phyloP scores from a whole-genome alignment of 2,329 filamentous ascomycete genomes.

The Colletotrichum sp. region DNA sequence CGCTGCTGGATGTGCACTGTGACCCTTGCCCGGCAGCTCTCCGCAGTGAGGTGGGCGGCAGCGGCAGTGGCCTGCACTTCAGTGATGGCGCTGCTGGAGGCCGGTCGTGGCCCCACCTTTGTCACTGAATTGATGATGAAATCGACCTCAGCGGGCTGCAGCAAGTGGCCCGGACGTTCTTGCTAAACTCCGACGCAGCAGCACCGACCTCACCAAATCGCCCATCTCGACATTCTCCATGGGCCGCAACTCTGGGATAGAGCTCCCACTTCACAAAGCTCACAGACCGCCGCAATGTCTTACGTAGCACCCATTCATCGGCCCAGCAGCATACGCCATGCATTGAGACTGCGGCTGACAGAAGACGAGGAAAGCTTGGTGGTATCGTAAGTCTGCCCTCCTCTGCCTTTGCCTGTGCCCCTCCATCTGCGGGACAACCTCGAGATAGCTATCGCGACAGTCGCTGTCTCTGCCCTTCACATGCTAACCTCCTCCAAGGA shows the following conservation, averaged over 20 bases:
- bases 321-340: constrained; percentile 90
- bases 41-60: not conserved
- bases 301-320: constrained; percentile 94
- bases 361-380: constrained; percentile 73
- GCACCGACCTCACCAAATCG: not conserved
- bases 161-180: constrained; percentile 4
- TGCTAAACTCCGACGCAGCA: constrained; percentile 19
- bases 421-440: not conserved
- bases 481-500: constrained; percentile 56
- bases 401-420: not conserved
- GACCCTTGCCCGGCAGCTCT: not conserved
- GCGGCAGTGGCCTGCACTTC: not conserved
- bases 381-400: constrained; percentile 72
- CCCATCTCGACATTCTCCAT: not conserved
- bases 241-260: constrained; percentile 11
- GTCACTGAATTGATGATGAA: constrained; percentile 16
- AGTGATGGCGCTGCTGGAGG: not conserved
- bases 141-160: not conserved
- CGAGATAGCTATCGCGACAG: not conserved
- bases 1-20: not conserved
- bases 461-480: not conserved
- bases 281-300: constrained; percentile 66
- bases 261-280: constrained; percentile 7
- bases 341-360: constrained; percentile 76
- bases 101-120: not conserved